Percentiles rank a stretch among this genome's conserved stretches.
Evolutionary conservation across 176 grass and related monocot species (phyloP).

Genomic region (Panicum miliaceum): DNA sequence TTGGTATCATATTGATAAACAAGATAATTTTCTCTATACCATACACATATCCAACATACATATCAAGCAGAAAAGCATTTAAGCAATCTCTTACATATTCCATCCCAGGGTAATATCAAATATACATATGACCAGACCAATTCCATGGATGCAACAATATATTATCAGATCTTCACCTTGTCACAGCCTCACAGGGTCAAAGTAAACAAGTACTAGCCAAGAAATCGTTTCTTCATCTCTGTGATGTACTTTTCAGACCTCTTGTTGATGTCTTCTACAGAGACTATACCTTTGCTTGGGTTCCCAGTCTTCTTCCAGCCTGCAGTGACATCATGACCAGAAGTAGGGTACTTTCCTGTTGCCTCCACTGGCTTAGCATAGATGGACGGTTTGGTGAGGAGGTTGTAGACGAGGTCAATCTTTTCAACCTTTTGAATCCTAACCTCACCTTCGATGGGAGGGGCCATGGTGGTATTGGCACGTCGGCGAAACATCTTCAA

Average conservation of each 20-base stretch:
- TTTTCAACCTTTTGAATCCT: slow-evolving; percentile 52
- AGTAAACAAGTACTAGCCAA: not conserved
- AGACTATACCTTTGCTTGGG: not conserved
- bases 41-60: not conserved
- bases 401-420: slow-evolving; percentile 43
- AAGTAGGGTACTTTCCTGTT: not conserved
- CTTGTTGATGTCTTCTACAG: slow-evolving; percentile 49
- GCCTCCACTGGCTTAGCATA: not conserved
- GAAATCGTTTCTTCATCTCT: slow-evolving; percentile 48
- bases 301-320: not conserved
- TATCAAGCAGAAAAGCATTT: not conserved
- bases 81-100: not conserved
- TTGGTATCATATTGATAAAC: not conserved
- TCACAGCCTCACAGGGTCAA: not conserved
- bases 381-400: slow-evolving; percentile 32
- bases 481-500: slow-evolving; percentile 17
- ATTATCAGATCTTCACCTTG: not conserved
- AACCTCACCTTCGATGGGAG: slow-evolving; percentile 29
- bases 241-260: slow-evolving; percentile 49
- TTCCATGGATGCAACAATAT: not conserved
- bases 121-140: not conserved
- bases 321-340: not conserved
- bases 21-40: not conserved
- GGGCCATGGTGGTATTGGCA: not conserved
- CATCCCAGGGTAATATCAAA: slow-evolving; percentile 3